phyloP scores from a whole-genome alignment of 2,329 filamentous ascomycete species.

The Exophiala sideris region DNA sequence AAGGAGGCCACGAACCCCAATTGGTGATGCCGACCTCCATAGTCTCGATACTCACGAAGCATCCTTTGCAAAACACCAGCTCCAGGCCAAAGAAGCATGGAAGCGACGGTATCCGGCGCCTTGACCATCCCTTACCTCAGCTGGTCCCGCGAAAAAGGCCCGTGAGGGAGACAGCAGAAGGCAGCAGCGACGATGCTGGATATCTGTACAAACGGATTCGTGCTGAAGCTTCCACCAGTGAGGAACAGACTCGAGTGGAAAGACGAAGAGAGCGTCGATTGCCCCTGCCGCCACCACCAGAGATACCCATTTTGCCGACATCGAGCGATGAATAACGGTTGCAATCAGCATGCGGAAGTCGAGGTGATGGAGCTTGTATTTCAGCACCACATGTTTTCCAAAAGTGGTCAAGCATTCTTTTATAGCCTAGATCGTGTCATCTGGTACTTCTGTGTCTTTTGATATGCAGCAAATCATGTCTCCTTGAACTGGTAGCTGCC shows the following conservation, averaged over 20 bases:
- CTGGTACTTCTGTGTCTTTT: not conserved
- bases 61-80: not conserved
- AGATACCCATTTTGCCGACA: slow-evolving; percentile 25
- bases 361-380: not conserved
- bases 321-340: slow-evolving; percentile 15
- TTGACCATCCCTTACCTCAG: not conserved
- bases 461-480: slow-evolving; percentile 49
- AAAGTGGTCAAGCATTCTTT: no score
- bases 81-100: not conserved
- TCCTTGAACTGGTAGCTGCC: slow-evolving; percentile 74
- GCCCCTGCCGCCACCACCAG: slow-evolving; percentile 22
- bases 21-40: no score
- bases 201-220: not conserved
- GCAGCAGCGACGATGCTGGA: slow-evolving; percentile 15
- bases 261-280: slow-evolving; percentile 1
- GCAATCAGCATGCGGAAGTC: not conserved
- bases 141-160: slow-evolving; percentile 8
- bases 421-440: not conserved
- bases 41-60: not conserved
- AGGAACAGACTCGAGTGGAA: not conserved
- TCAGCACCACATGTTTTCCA: no score
- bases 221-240: not conserved
- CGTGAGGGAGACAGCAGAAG: not conserved
- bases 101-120: not conserved
- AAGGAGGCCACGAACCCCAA: no score